Conservation (phyloP, 176 grass and related monocot species). For the Paspalum vaginatum region DNA sequence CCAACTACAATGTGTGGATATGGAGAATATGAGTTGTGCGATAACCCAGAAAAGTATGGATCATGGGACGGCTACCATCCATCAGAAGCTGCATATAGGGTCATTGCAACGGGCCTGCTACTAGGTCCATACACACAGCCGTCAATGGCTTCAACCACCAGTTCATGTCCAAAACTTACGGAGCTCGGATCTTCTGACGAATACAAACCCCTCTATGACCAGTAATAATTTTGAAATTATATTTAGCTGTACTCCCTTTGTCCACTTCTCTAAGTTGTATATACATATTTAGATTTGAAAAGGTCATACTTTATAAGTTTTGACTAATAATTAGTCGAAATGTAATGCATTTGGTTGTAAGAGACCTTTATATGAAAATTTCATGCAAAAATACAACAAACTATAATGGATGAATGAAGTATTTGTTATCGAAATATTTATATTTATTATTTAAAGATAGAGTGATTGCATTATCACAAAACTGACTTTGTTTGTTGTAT, state of each 20-base stretch:
- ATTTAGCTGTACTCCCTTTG: background rate
- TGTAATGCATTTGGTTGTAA: too few species aligned
- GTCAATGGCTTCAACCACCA: conserved; percentile 24
- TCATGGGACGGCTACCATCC: conserved; percentile 73
- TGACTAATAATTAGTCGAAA: background rate
- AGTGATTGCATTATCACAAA: too few species aligned
- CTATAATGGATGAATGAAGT: too few species aligned
- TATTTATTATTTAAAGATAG: too few species aligned
- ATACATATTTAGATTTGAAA: background rate
- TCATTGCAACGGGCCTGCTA: conserved; percentile 57
- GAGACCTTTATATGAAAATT: too few species aligned
- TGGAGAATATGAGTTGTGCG: conserved; percentile 49
- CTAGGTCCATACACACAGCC: conserved; percentile 45
- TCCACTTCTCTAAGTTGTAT: background rate
- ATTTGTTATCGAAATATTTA: too few species aligned
- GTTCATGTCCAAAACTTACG: conserved; percentile 19
- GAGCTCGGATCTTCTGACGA: conserved; percentile 8
- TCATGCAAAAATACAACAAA: too few species aligned
- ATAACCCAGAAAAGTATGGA: conserved; percentile 49
- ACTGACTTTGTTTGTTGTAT: too few species aligned
- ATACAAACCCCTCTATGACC: conserved; percentile 28
- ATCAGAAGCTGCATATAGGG: conserved; percentile 55
- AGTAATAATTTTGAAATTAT: conserved; percentile 30
- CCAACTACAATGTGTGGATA: conserved; percentile 17
- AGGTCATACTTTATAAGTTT: background rate